Conservation (phyloP, 768 basidiomycete species). For the Calocybe indica region DNA sequence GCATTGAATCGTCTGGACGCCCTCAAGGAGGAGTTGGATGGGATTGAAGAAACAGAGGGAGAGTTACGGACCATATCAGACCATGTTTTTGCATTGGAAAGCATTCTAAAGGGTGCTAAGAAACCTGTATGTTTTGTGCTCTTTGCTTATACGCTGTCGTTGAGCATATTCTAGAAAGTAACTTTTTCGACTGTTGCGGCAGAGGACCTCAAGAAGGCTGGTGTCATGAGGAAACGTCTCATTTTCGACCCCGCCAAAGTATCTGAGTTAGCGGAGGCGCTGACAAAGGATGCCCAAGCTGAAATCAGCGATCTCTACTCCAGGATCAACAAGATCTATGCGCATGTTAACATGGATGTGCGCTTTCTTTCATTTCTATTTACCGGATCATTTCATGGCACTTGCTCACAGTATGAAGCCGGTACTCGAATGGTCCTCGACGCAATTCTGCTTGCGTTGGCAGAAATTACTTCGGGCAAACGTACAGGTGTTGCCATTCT, state of each 20-base stretch:
- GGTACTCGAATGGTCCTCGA: constrained; percentile 25
- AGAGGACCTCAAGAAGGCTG: constrained; percentile 20
- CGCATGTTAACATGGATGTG: constrained; percentile 24
- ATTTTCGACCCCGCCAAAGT: constrained; percentile 13
- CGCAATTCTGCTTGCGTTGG: constrained; percentile 21
- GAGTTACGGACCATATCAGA: constrained; percentile 14
- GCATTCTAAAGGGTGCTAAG: constrained; percentile 19
- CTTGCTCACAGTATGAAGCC: constrained; percentile 16
- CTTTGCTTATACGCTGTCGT: constrained; percentile 8
- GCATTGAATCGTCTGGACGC: constrained; percentile 16
- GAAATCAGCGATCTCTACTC: constrained; percentile 16
- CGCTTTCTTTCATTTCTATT: constrained; percentile 12
- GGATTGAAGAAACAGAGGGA: constrained; percentile 20
- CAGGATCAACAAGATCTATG: constrained; percentile 22
- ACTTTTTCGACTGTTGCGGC: constrained; percentile 17
- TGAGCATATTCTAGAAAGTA: constrained; percentile 17
- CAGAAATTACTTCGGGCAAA: constrained; percentile 15
- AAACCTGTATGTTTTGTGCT: constrained; percentile 17
- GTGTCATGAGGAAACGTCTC: constrained; percentile 19
- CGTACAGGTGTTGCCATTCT: constrained; percentile 19
- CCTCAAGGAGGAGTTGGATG: constrained; percentile 20
- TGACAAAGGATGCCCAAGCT: constrained; percentile 13
- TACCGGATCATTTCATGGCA: constrained; percentile 7
- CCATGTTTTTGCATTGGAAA: constrained; percentile 17
- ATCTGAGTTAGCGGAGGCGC: constrained; percentile 10